Evolutionary conservation across 1,139 yeast species (phyloP).

Genomic region (Kurtzmaniella quercitrusa): DNA sequence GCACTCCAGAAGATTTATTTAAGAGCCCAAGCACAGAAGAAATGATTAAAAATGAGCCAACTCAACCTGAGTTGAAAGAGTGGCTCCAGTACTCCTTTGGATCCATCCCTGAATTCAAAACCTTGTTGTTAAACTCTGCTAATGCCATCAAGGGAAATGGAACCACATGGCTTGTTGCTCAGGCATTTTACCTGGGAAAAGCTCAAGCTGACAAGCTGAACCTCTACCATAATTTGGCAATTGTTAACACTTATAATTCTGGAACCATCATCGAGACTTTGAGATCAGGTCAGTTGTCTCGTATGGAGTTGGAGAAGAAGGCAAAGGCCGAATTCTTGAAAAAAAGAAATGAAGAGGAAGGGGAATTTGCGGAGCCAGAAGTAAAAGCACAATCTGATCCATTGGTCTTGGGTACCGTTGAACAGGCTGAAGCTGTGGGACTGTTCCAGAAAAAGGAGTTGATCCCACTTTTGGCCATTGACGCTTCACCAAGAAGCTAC

Average conservation of each 20-base stretch:
- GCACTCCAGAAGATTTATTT: constrained; percentile 33
- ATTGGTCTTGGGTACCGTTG: constrained; percentile 33
- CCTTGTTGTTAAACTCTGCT: constrained; percentile 59
- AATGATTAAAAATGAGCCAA: constrained; percentile 34
- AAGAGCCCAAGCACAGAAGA: constrained; percentile 35
- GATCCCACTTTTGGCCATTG: constrained; percentile 64
- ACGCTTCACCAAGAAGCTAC: constrained; percentile 67
- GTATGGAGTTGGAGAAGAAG: constrained; percentile 31
- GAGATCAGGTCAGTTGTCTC: constrained; percentile 47
- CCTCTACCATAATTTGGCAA: constrained; percentile 46
- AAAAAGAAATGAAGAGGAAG: constrained; percentile 16
- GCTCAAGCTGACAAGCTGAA: constrained; percentile 17
- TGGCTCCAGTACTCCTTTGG: constrained; percentile 61
- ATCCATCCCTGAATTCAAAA: constrained; percentile 62
- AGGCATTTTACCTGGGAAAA: constrained; percentile 29
- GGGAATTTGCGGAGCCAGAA: constrained; percentile 10
- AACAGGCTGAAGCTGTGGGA: constrained; percentile 40
- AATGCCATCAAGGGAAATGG: constrained; percentile 72
- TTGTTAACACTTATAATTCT: constrained; percentile 74
- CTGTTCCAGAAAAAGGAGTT: constrained; percentile 41
- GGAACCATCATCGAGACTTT: constrained; percentile 60
- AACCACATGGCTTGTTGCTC: constrained; percentile 68
- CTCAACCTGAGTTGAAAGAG: constrained; percentile 30
- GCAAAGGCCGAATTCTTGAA: constrained; percentile 28
- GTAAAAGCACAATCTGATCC: constrained; percentile 12